Evolutionary conservation across 805 yeast genomes (phyloP).

Genomic region (Torulaspora delbrueckii): DNA sequence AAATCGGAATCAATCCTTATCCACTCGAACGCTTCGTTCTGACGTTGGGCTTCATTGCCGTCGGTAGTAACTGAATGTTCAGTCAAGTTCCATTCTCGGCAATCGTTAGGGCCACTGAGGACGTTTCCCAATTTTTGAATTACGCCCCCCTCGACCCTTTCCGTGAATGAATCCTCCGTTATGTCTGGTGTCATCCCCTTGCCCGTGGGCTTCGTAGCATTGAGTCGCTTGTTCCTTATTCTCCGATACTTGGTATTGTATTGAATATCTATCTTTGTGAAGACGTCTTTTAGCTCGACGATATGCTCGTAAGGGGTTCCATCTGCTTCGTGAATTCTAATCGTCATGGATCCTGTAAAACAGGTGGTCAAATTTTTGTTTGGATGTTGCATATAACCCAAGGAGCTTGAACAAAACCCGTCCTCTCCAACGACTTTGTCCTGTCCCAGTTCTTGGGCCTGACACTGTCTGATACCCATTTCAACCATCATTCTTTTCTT

Average conservation of each 20-base stretch:
- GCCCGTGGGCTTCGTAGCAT: slow-evolving; percentile 39
- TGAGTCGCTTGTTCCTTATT: slow-evolving; percentile 53
- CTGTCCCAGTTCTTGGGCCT: slow-evolving; percentile 50
- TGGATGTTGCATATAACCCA: slow-evolving; percentile 23
- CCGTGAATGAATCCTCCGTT: slow-evolving; percentile 24
- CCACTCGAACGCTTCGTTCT: slow-evolving; percentile 94
- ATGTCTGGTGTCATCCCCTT: slow-evolving; percentile 31
- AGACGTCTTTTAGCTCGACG: slow-evolving; percentile 79
- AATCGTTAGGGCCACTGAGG: slow-evolving; percentile 54
- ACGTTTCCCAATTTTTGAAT: slow-evolving; percentile 62
- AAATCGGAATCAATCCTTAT: slow-evolving; percentile 94
- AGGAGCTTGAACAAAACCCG: slow-evolving; percentile 30
- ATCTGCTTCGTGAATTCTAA: slow-evolving; percentile 94
- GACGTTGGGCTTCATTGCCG: slow-evolving; percentile 29
- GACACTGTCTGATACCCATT: slow-evolving; percentile 89
- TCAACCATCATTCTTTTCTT: slow-evolving; percentile 91
- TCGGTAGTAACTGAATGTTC: slow-evolving; percentile 57
- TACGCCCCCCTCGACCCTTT: slow-evolving; percentile 27
- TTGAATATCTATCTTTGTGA: slow-evolving; percentile 86
- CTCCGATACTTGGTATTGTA: slow-evolving; percentile 92
- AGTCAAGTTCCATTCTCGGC: slow-evolving; percentile 63
- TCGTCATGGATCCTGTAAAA: slow-evolving; percentile 93
- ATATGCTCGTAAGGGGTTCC: slow-evolving; percentile 99
- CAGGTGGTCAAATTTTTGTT: slow-evolving; percentile 33
- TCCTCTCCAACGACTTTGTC: slow-evolving; percentile 25